Conservation (phyloP, 805 yeast species). For the Wickerhamomyces xylosicus region DNA sequence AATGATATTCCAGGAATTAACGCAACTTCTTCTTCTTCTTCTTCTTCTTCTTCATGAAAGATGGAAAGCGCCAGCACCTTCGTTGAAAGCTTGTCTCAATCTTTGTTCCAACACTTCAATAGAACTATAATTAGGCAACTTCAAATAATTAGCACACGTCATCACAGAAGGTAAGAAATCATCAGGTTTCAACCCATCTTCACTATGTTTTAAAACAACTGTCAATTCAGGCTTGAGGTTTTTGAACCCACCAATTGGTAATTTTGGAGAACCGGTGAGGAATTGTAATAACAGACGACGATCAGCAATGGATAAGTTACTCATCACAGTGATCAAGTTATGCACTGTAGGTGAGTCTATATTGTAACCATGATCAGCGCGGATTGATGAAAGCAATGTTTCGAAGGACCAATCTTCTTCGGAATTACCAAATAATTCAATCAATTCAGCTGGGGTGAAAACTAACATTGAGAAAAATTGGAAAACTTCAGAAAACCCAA, state of each 20-base stretch:
- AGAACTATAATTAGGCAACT: conserved; percentile 73
- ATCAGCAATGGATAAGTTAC: conserved; percentile 40
- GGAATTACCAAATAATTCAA: conserved; percentile 60
- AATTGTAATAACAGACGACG: conserved; percentile 74
- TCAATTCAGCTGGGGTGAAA: conserved; percentile 68
- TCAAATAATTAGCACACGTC: conserved; percentile 95
- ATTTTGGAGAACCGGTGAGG: conserved; percentile 84
- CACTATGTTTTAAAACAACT: conserved; percentile 77
- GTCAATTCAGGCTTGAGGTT: conserved; percentile 75
- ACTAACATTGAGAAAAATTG: conserved; percentile 65
- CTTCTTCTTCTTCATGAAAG: conserved; percentile 35
- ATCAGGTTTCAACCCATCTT: conserved; percentile 56
- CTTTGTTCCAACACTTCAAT: conserved; percentile 48
- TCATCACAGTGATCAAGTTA: conserved; percentile 51
- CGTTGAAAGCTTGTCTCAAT: conserved; percentile 62
- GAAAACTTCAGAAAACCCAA: conserved; percentile 77
- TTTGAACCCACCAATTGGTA: conserved; percentile 92
- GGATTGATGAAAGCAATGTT: conserved; percentile 48
- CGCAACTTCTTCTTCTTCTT: too few relatives aligned
- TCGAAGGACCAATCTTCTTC: conserved; percentile 80
- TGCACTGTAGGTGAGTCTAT: conserved; percentile 56
- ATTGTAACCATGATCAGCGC: conserved; percentile 86
- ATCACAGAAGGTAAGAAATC: conserved; percentile 90
- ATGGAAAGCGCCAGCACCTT: conserved; percentile 83
- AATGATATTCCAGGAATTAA: too few relatives aligned